Evolutionary conservation across 371 early-diverging fungal genomes (phyloP).

Genomic region (Haplosporangium sp.): DNA sequence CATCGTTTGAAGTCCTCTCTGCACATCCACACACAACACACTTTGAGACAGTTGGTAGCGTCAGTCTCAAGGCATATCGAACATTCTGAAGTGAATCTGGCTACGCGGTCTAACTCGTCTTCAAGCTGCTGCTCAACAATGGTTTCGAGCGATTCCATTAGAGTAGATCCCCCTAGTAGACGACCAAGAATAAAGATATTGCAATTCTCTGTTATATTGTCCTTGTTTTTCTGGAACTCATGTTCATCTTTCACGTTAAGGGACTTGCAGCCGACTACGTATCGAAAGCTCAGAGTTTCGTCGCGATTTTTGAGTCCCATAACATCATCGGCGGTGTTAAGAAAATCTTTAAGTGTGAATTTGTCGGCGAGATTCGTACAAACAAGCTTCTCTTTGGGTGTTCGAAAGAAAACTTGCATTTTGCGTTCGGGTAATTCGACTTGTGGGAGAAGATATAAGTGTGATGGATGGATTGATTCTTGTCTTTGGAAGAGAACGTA

Average conservation of each 20-base stretch:
- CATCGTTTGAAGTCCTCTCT: slow-evolving; percentile 17
- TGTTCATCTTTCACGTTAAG: slow-evolving; percentile 7
- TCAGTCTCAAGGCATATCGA: slow-evolving; percentile 22
- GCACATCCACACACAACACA: slow-evolving; percentile 31
- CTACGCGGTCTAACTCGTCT: slow-evolving; percentile 15
- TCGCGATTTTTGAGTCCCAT: slow-evolving; percentile 6
- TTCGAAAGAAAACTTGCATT: slow-evolving; percentile 34
- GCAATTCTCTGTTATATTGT: slow-evolving; percentile 17
- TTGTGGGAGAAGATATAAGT: too few relatives aligned
- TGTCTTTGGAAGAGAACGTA: too few relatives aligned
- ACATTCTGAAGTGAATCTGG: slow-evolving; percentile 8
- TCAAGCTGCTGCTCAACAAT: slow-evolving; percentile 27
- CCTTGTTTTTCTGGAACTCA: slow-evolving; percentile 16
- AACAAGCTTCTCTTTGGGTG: not conserved
- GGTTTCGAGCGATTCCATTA: slow-evolving; percentile 16
- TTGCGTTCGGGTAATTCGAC: not conserved
- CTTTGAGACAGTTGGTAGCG: slow-evolving; percentile 14
- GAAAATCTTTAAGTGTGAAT: slow-evolving; percentile 20
- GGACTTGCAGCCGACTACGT: slow-evolving; percentile 17
- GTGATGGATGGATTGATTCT: too few relatives aligned
- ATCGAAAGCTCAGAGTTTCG: slow-evolving; percentile 19
- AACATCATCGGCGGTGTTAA: slow-evolving; percentile 6
- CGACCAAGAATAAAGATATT: slow-evolving; percentile 30
- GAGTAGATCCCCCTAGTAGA: slow-evolving; percentile 19
- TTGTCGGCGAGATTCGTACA: not conserved